Evolutionary conservation across 2,329 filamentous ascomycete species (phyloP).

Genomic region (Fusarium brevicatenulatum): DNA sequence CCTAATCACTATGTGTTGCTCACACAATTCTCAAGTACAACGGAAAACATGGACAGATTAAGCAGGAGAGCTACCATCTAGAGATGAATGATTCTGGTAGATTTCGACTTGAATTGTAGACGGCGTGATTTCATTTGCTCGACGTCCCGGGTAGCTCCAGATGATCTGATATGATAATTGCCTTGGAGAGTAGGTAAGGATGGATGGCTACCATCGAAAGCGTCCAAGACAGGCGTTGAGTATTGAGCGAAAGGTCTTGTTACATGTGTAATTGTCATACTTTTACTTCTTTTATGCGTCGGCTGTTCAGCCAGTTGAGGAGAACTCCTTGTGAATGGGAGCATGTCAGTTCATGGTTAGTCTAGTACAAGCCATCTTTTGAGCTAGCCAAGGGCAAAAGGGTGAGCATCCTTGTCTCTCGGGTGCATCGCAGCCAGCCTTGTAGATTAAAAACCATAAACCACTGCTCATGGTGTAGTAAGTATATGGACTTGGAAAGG

Average conservation of each 20-base stretch:
- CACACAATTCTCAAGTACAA: background rate
- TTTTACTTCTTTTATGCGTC: background rate
- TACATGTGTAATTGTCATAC: no score
- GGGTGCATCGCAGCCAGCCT: background rate
- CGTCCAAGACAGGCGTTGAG: background rate
- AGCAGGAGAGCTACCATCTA: no score
- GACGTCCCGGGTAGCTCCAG: background rate
- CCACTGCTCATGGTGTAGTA: background rate
- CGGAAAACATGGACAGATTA: background rate
- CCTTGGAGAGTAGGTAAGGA: no score
- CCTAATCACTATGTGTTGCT: background rate
- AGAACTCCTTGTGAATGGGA: no score
- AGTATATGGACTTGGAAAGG: background rate
- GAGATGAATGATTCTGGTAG: background rate
- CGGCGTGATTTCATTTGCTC: background rate
- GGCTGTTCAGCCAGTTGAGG: background rate
- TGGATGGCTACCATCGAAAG: background rate
- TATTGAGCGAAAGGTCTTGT: no score
- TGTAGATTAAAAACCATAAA: background rate
- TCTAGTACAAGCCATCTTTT: background rate
- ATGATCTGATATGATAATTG: background rate
- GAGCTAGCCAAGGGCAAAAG: no score
- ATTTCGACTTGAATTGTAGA: background rate
- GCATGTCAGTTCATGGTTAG: background rate
- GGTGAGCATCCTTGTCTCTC: background rate